Conservation (phyloP, 2,329 filamentous ascomycete species). For the Stagonosporopsis rhizophila region DNA sequence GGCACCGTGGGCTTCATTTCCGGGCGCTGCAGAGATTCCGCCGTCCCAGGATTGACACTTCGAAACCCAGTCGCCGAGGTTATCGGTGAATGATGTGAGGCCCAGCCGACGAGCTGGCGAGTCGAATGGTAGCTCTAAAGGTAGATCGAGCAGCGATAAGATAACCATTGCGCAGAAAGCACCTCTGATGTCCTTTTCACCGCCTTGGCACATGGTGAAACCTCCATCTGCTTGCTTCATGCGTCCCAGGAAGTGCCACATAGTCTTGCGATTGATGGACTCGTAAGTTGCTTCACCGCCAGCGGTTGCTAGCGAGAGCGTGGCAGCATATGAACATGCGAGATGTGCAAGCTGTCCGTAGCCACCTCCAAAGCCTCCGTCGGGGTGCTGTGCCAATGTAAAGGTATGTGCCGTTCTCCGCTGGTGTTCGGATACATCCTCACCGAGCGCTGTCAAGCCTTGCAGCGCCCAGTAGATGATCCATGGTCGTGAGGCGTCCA, state of each 20-base stretch:
- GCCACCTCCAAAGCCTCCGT: constrained; percentile 92
- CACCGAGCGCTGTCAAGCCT: constrained; percentile 76
- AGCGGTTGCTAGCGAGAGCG: constrained; percentile 79
- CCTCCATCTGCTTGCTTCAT: constrained; percentile 88
- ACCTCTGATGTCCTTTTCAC: constrained; percentile 91
- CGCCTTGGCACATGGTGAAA: constrained; percentile 85
- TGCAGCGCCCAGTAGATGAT: constrained; percentile 91
- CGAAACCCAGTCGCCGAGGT: constrained; percentile 79
- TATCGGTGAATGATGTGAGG: constrained; percentile 70
- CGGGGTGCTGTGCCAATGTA: constrained; percentile 78
- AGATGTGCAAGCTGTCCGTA: constrained; percentile 88
- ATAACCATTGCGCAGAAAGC: constrained; percentile 91
- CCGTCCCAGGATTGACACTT: constrained; percentile 96
- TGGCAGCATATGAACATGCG: constrained; percentile 84
- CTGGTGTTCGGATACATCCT: constrained; percentile 72
- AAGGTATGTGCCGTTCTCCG: constrained; percentile 76
- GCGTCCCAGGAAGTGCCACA: constrained; percentile 90
- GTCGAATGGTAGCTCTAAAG: constrained; percentile 76
- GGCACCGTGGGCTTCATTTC: constrained; percentile 91
- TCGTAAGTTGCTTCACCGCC: constrained; percentile 77
- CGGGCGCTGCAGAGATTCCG: constrained; percentile 84
- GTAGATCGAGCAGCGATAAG: constrained; percentile 82
- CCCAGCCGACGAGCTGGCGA: constrained; percentile 71
- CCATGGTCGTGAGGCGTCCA: constrained; percentile 92
- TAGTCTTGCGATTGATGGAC: constrained; percentile 77